Percentiles rank a stretch among this genome's conserved stretches.
Evolutionary conservation across 495 filamentous ascomycete species (phyloP).

Genomic region (Xylaria intraflava): DNA sequence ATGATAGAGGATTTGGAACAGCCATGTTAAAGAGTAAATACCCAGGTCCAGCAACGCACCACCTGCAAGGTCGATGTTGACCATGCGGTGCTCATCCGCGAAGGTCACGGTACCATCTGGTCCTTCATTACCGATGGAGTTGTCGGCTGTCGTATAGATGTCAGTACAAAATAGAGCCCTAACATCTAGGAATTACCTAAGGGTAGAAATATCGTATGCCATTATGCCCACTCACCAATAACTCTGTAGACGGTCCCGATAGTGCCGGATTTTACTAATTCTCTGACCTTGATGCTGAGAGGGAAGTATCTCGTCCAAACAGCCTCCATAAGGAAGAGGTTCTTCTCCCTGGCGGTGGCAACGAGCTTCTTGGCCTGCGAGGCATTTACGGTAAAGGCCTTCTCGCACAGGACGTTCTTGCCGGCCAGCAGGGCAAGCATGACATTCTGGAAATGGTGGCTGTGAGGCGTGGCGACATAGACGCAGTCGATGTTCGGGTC

Average conservation of each 20-base stretch:
- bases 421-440: conserved; percentile 75
- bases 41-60: conserved; percentile 80
- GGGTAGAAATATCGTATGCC: not conserved
- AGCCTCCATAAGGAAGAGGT: conserved; percentile 93
- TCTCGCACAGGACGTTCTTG: conserved; percentile 90
- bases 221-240: conserved; percentile 39
- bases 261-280: conserved; percentile 58
- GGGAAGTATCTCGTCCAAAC: conserved; percentile 96
- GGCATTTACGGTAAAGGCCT: conserved; percentile 87
- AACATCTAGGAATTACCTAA: not conserved
- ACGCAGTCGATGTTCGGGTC: conserved; percentile 78
- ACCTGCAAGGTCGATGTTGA: conserved; percentile 77
- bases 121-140: conserved; percentile 39
- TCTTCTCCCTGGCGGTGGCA: conserved; percentile 67
- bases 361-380: conserved; percentile 69
- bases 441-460: conserved; percentile 89
- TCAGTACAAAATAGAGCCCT: not conserved
- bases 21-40: conserved; percentile 86
- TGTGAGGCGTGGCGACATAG: conserved; percentile 92
- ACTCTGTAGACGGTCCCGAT: conserved; percentile 76
- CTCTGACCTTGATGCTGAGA: conserved; percentile 64
- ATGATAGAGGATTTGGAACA: conserved; percentile 88
- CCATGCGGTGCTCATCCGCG: conserved; percentile 65
- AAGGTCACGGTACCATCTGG: conserved; percentile 40
- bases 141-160: conserved; percentile 46